Percentiles rank a stretch among this genome's conserved stretches.
Conservation (phyloP, 73 alveolate species). For the Paraurostyla sp. region DNA sequence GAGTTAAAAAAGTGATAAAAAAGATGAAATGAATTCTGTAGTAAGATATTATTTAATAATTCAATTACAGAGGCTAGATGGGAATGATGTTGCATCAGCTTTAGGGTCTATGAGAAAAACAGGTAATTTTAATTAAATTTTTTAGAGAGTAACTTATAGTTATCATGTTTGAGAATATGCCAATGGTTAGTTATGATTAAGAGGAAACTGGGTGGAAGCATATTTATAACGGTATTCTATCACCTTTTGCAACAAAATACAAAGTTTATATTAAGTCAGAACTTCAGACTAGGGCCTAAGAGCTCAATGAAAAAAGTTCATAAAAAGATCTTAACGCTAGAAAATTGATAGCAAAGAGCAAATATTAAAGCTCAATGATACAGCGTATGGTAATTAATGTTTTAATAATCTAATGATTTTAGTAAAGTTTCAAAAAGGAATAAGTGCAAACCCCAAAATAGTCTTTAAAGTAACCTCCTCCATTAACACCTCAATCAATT, state of each 20-base stretch:
- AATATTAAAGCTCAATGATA: neutral
- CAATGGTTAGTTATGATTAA: constrained; percentile 20
- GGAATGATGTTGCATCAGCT: constrained; percentile 9
- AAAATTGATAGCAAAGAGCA: neutral
- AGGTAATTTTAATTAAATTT: neutral
- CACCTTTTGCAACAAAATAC: constrained; percentile 45
- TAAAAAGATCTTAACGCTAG: neutral
- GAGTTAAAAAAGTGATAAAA: neutral
- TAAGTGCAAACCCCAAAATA: too few species aligned
- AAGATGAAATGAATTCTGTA: constrained; percentile 5
- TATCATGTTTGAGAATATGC: constrained; percentile 15
- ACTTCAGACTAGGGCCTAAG: neutral
- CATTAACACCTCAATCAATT: too few species aligned
- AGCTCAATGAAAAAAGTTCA: neutral
- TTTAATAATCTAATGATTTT: too few species aligned
- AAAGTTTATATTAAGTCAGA: constrained; percentile 37
- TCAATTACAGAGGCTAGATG: neutral
- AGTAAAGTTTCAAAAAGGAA: neutral
- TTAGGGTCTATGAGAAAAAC: constrained; percentile 17
- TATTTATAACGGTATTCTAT: constrained; percentile 43
- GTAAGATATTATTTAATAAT: neutral
- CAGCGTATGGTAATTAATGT: neutral
- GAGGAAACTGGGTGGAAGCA: constrained; percentile 24
- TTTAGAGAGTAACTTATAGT: neutral
- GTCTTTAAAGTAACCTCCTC: too few species aligned